Evolutionary conservation across 495 filamentous ascomycete species (phyloP).

Genomic region (Durotheca rogersii): DNA sequence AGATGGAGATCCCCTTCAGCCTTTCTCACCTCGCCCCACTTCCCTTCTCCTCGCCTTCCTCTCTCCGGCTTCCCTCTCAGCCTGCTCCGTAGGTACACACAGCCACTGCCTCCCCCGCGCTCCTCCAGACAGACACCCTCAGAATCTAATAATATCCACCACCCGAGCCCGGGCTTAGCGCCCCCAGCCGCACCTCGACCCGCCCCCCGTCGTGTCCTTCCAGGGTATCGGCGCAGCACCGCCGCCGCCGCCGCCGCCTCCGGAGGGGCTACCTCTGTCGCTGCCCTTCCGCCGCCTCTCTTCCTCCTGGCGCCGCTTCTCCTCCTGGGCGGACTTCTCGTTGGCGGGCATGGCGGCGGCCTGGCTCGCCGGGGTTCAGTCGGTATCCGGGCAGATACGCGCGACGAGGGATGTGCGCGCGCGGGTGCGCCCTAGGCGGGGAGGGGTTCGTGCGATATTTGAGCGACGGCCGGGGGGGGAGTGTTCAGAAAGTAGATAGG

Average conservation of each 20-base stretch:
- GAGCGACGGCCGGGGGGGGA: too few relatives aligned
- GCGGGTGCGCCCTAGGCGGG: too few relatives aligned
- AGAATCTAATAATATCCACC: too few relatives aligned
- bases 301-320: not conserved
- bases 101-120: too few relatives aligned
- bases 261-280: not conserved
- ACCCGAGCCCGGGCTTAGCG: too few relatives aligned
- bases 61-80: not conserved
- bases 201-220: constrained; percentile 7
- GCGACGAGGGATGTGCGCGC: too few relatives aligned
- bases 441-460: too few relatives aligned
- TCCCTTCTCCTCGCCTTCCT: not conserved
- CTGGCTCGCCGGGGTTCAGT: not conserved
- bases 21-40: not conserved
- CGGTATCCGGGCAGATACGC: too few relatives aligned
- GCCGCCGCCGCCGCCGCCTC: not conserved
- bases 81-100: too few relatives aligned
- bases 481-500: too few relatives aligned
- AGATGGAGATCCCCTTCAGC: not conserved
- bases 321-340: not conserved
- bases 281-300: not conserved
- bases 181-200: constrained; percentile 6
- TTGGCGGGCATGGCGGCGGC: constrained; percentile 1
- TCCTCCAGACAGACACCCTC: too few relatives aligned
- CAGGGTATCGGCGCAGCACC: constrained; percentile 2